Percentiles rank a stretch among this genome's conserved stretches.
phyloP scores from a whole-genome alignment of 305 asterid genomes.

The Vinca major region DNA sequence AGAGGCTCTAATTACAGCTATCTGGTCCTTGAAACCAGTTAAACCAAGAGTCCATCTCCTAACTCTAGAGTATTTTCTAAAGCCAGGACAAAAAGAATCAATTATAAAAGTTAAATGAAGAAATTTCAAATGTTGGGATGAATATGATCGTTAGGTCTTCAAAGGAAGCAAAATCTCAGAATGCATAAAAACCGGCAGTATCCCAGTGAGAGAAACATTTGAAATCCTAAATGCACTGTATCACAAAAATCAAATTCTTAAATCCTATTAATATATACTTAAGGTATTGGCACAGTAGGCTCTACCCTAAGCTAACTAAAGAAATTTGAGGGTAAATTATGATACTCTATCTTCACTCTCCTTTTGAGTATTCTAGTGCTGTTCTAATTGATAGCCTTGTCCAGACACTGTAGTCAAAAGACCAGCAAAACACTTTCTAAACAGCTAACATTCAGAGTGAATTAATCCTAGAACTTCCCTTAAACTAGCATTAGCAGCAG shows the following conservation, averaged over 20 bases:
- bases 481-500: not conserved
- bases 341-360: not conserved
- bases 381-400: not conserved
- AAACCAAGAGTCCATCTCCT: slow-evolving; percentile 81
- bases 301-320: not conserved
- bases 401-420: not conserved
- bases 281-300: not conserved
- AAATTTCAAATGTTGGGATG: not conserved
- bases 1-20: slow-evolving; percentile 90
- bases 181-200: not conserved
- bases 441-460: not conserved
- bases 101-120: slow-evolving; percentile 7
- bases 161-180: not conserved
- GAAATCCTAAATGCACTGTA: not conserved
- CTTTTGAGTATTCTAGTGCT: not conserved
- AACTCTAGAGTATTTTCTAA: slow-evolving; percentile 71
- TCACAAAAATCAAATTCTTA: not conserved
- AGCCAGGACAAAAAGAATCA: slow-evolving; percentile 12
- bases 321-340: not conserved
- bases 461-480: not conserved
- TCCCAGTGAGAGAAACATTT: not conserved
- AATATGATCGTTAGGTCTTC: no score
- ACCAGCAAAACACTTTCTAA: not conserved
- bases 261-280: not conserved
- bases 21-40: slow-evolving; percentile 56